A percentile compares a stretch with the other conserved stretches of the same genome.
Conservation (phyloP, 371 early-diverging fungal genomes). For the Mycotypha africana region DNA sequence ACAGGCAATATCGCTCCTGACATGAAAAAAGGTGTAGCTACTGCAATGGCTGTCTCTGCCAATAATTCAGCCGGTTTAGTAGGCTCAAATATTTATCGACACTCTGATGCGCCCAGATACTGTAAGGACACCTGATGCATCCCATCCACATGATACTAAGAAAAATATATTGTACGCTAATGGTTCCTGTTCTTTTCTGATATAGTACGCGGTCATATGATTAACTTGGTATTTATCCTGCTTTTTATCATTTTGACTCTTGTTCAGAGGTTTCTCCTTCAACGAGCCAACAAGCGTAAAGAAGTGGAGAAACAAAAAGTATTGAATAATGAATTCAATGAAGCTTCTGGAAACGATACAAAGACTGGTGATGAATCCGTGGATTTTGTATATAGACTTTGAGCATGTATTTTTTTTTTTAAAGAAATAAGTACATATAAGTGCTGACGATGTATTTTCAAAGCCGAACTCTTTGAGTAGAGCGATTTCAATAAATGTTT, state of each 20-base stretch:
- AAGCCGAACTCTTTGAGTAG: too few relatives aligned
- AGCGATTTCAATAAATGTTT: too few relatives aligned
- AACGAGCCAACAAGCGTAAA: conserved; percentile 15
- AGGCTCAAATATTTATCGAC: conserved; percentile 42
- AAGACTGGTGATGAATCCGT: conserved; percentile 27
- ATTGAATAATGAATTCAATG: conserved; percentile 6
- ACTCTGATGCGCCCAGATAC: conserved; percentile 40
- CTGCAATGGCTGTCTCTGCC: conserved; percentile 45
- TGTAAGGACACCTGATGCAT: too few relatives aligned
- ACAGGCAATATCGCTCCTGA: conserved; percentile 41
- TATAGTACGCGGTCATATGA: conserved; percentile 33
- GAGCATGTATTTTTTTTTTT: conserved; percentile 1
- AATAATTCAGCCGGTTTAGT: conserved; percentile 44
- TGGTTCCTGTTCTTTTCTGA: too few relatives aligned
- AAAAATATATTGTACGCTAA: background rate
- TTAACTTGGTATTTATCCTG: conserved; percentile 25
- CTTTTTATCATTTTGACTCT: conserved; percentile 25
- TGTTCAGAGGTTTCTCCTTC: conserved; percentile 22
- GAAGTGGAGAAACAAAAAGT: conserved; percentile 1
- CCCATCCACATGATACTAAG: background rate
- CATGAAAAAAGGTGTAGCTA: conserved; percentile 43
- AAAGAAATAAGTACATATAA: background rate
- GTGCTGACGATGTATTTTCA: too few relatives aligned
- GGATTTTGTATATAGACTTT: conserved; percentile 25
- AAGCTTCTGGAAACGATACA: conserved; percentile 1